A percentile compares a stretch with the other conserved stretches of the same genome.
Conservation (phyloP, 2,329 filamentous ascomycete genomes). For the Aspergillus luchuensis region DNA sequence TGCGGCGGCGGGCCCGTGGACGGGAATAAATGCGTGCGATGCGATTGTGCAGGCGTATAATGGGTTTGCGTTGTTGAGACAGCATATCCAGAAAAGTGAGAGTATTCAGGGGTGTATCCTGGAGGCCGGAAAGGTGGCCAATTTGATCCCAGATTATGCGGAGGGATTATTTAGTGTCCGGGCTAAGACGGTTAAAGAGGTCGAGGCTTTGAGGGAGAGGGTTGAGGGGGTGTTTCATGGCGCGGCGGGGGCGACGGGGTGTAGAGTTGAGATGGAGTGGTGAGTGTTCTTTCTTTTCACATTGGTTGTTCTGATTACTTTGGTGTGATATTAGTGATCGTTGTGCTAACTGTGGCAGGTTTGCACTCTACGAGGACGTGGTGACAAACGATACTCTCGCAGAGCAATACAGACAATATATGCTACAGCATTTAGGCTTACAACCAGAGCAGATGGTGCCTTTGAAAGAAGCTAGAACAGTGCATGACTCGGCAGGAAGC, state of each 20-base stretch:
- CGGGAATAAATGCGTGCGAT: background rate
- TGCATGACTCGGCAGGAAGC: background rate
- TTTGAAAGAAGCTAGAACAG: background rate
- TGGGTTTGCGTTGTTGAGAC: background rate
- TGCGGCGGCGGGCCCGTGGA: background rate
- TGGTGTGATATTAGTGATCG: too few species aligned
- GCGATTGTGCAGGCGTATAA: conserved; percentile 2
- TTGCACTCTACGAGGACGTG: conserved; percentile 4
- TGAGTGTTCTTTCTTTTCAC: conserved; percentile 6
- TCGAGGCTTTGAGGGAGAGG: background rate
- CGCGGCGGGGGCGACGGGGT: background rate
- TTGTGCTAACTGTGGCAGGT: background rate
- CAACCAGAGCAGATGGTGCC: background rate
- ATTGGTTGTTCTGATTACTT: too few species aligned
- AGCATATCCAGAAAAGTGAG: conserved; percentile 2
- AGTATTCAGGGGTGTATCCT: conserved; percentile 5
- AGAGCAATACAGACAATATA: conserved; percentile 2
- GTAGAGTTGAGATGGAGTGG: conserved; percentile 5
- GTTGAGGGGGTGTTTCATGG: background rate
- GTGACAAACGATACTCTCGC: conserved; percentile 1
- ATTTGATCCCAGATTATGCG: background rate
- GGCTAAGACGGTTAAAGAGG: background rate
- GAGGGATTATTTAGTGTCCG: conserved; percentile 2
- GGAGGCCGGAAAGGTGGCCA: background rate
- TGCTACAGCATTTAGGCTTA: background rate